phyloP scores from a whole-genome alignment of 2,329 filamentous ascomycete genomes.

The Aschersonia sp. region DNA sequence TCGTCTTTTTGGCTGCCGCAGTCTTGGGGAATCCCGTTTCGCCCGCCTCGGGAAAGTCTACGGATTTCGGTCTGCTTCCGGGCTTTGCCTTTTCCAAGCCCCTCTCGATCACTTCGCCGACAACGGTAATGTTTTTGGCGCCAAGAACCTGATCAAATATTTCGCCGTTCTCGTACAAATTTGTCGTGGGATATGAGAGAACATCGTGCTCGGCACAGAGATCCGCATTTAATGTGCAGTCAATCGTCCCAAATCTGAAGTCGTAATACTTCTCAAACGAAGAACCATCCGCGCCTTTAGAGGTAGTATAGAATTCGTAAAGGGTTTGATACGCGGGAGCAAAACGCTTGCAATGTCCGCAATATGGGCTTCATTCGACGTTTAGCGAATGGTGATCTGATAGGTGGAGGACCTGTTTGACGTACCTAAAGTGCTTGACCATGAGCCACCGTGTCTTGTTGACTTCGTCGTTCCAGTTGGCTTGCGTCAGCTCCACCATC shows the following conservation, averaged over 20 bases:
- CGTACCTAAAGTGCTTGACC: constrained; percentile 55
- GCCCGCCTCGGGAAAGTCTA: constrained; percentile 58
- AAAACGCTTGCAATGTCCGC: constrained; percentile 61
- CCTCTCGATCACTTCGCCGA: constrained; percentile 62
- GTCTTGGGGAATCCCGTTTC: constrained; percentile 31
- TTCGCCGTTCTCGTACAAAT: constrained; percentile 68
- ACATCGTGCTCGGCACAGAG: constrained; percentile 58
- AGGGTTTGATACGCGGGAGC: constrained; percentile 81
- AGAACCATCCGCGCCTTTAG: constrained; percentile 49
- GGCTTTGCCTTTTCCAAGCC: constrained; percentile 66
- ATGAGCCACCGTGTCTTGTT: constrained; percentile 37
- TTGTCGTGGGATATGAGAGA: constrained; percentile 58
- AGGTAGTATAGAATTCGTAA: constrained; percentile 92
- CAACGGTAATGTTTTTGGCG: constrained; percentile 46
- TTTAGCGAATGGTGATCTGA: constrained; percentile 8
- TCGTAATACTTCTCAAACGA: constrained; percentile 71
- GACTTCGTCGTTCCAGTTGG: constrained; percentile 41
- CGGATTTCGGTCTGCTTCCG: constrained; percentile 55
- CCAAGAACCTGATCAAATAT: constrained; percentile 49
- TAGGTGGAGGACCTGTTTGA: not conserved
- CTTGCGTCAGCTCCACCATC: constrained; percentile 42
- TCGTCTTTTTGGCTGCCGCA: constrained; percentile 8
- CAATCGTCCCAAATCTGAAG: constrained; percentile 73
- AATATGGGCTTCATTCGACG: constrained; percentile 34
- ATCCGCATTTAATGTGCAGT: constrained; percentile 75